These are phyloP conservation scores for Vitis hybrid DNA, from an alignment of 177 flowering plant genomes.

Conservation along the genomic window DNA sequence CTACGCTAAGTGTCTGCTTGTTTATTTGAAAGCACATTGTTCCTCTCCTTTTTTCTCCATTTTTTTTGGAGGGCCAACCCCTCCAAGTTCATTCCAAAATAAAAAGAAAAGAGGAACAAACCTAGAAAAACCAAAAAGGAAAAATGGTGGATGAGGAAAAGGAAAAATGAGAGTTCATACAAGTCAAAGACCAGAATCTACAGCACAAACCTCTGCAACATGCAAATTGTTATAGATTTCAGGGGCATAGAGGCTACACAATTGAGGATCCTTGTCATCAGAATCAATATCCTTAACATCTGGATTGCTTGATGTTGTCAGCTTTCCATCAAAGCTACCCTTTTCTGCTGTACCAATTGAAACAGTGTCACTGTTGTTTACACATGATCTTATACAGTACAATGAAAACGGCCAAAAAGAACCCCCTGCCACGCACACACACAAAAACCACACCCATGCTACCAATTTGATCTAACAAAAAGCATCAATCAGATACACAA, in stretches of 20 bases:
- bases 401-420: neutral
- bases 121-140: neutral
- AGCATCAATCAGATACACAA: too few relatives aligned
- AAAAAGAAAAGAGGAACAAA: neutral
- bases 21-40: neutral
- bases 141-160: neutral
- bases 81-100: conserved; percentile 1
- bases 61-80: neutral
- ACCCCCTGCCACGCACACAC: neutral
- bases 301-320: conserved; percentile 20
- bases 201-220: conserved; percentile 71
- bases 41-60: neutral
- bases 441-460: too few relatives aligned
- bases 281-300: conserved; percentile 62
- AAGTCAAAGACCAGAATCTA: neutral
- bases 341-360: conserved; percentile 16
- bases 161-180: neutral
- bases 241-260: conserved; percentile 78
- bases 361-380: conserved; percentile 1
- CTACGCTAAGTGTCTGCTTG: too few relatives aligned
- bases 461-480: too few relatives aligned
- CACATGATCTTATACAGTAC: neutral
- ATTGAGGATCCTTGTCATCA: conserved; percentile 59
- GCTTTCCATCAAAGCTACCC: conserved; percentile 6
- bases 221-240: conserved; percentile 65